Percentiles rank a stretch among this genome's conserved stretches.
Evolutionary conservation across 768 basidiomycete species (phyloP).

Genomic region (Boletus barrowsii): DNA sequence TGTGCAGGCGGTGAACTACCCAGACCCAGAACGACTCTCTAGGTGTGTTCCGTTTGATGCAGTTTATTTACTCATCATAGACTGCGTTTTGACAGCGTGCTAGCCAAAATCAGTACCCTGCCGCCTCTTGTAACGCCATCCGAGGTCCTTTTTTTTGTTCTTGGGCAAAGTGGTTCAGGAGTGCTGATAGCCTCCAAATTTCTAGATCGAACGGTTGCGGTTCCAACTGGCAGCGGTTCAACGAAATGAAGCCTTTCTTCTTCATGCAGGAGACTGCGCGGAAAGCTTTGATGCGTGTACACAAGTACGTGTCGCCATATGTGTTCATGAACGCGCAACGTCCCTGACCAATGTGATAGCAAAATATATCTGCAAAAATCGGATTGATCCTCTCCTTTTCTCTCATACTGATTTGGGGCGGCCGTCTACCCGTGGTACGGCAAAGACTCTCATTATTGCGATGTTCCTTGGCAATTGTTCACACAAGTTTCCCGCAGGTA

Average conservation of each 20-base stretch:
- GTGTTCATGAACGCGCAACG: slow-evolving; percentile 6
- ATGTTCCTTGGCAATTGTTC: neutral
- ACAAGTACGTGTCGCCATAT: slow-evolving; percentile 47
- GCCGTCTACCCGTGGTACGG: slow-evolving; percentile 85
- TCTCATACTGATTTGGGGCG: slow-evolving; percentile 91
- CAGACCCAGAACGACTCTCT: slow-evolving; percentile 57
- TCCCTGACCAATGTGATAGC: slow-evolving; percentile 39
- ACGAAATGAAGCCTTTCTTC: slow-evolving; percentile 83
- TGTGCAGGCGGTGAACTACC: slow-evolving; percentile 65
- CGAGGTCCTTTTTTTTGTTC: slow-evolving; percentile 62
- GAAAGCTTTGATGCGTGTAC: slow-evolving; percentile 92
- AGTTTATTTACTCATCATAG: neutral
- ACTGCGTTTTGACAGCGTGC: slow-evolving; percentile 46
- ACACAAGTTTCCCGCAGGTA: slow-evolving; percentile 41
- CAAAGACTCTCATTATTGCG: neutral
- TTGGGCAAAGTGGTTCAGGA: slow-evolving; percentile 13
- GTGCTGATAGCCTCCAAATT: slow-evolving; percentile 21
- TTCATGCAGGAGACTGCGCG: slow-evolving; percentile 98
- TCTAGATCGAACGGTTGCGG: slow-evolving; percentile 77
- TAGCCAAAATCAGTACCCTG: slow-evolving; percentile 70
- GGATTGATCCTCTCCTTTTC: slow-evolving; percentile 94
- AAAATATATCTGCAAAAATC: slow-evolving; percentile 85
- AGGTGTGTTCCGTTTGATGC: slow-evolving; percentile 38
- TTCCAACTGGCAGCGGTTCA: slow-evolving; percentile 79
- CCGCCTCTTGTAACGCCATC: slow-evolving; percentile 92